Evolutionary conservation across 169 alveolate genomes (phyloP), one percentile per base, ranked within the genome.

Genomic region (Plasmodium fragile): DNA sequence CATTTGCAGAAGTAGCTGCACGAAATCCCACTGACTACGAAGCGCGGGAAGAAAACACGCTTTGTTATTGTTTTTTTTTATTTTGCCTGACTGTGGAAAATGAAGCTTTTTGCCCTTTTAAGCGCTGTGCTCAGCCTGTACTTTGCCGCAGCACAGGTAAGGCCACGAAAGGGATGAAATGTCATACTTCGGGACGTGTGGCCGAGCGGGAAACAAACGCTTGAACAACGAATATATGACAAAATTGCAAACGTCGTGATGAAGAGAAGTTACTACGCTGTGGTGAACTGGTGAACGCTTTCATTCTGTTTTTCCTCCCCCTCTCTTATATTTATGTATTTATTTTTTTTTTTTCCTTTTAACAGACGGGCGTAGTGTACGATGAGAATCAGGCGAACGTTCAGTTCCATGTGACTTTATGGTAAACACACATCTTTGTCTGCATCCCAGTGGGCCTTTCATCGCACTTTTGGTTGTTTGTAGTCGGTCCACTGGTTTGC

Each of bases 291-390:
- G 41, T 8, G n/a, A n/a, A n/a, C n/a, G n/a, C n/a, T n/a, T 65
- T 65, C 36, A 25, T 65, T 65, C 13, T 65, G 30, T 65, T 22
- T 11, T 2, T 52, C 10, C 32, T 18, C 8, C 59, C 34, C 49
- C 59, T 8, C 34, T n/a, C n/a, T 18, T 43, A 8, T 43, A 34
- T 34, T 34, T 34, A 34, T 34, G 3, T 34, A 34, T 34, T 2
- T 34, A 34, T 43, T 43, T 45, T 45, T 45, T 45, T 49, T 72
- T 45, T 45, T 13, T n/a, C 34, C 80, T 53, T 3, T 77, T 55
- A 77, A 30, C 77, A 87, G 93, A 25, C 89, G 65, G 89, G 82
- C 30, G 82, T 55, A 77, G 93, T 87, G 45, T 87, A 87, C 72
- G 90, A 87, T 87, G 93, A 87, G 81, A 87, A 78, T 30, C 90